phyloP scores from a whole-genome alignment of 768 basidiomycete species.

The Phylloporus arenicola region DNA sequence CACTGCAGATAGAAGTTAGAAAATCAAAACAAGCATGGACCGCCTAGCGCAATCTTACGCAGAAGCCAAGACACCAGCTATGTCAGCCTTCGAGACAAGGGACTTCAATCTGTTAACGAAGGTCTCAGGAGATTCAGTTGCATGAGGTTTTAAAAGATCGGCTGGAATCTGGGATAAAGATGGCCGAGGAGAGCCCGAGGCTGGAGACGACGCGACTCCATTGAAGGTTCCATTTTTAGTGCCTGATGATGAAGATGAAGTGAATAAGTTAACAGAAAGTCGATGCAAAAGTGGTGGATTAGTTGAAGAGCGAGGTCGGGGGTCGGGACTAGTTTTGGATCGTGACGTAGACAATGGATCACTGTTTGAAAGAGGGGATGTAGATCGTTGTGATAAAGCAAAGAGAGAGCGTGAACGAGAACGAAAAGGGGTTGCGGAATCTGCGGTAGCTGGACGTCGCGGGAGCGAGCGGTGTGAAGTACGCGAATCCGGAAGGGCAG shows the following conservation, averaged over 20 bases:
- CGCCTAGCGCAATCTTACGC: slow-evolving; percentile 44
- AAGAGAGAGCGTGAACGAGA: slow-evolving; percentile 29
- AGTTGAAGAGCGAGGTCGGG: slow-evolving; percentile 47
- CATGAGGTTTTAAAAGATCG: slow-evolving; percentile 47
- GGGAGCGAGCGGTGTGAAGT: slow-evolving; percentile 12
- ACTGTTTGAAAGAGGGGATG: slow-evolving; percentile 10
- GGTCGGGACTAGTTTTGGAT: slow-evolving; percentile 29
- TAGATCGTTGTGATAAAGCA: slow-evolving; percentile 18
- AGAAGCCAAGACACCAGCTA: slow-evolving; percentile 75
- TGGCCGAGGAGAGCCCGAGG: slow-evolving; percentile 38
- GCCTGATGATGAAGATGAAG: slow-evolving; percentile 37
- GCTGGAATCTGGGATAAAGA: slow-evolving; percentile 41
- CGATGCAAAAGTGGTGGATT: slow-evolving; percentile 69
- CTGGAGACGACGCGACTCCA: slow-evolving; percentile 18
- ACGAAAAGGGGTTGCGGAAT: slow-evolving; percentile 31
- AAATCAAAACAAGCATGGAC: slow-evolving; percentile 6
- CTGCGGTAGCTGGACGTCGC: slow-evolving; percentile 41
- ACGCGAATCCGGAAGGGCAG: slow-evolving; percentile 13
- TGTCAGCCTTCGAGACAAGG: slow-evolving; percentile 68
- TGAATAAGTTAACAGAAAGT: slow-evolving; percentile 61
- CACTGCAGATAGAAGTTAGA: slow-evolving; percentile 38
- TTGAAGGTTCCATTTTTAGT: slow-evolving; percentile 14
- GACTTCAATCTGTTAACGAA: slow-evolving; percentile 64
- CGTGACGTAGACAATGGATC: slow-evolving; percentile 1
- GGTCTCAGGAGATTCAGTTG: slow-evolving; percentile 62